phyloP scores from a whole-genome alignment of 2,329 filamentous ascomycete species.

The Aspergillus clavatus region DNA sequence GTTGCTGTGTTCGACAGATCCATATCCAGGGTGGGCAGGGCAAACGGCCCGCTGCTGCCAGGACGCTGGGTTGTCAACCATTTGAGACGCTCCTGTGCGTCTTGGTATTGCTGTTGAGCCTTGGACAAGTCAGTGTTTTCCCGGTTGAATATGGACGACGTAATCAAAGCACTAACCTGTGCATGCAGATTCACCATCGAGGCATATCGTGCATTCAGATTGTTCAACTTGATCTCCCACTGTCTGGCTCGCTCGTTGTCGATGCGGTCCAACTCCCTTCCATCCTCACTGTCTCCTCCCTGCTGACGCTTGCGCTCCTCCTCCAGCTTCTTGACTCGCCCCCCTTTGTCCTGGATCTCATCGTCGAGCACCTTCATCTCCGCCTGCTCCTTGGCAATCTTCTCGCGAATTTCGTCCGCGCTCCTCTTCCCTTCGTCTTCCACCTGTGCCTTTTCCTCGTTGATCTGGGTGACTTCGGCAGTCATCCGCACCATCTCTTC shows the following conservation, averaged over 20 bases:
- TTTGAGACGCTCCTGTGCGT: conserved; percentile 43
- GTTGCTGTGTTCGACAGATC: conserved; percentile 38
- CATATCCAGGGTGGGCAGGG: conserved; percentile 40
- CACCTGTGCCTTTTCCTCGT: conserved; percentile 40
- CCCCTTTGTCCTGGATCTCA: conserved; percentile 56
- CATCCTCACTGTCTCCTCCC: conserved; percentile 47
- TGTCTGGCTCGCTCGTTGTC: conserved; percentile 46
- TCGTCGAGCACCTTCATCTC: conserved; percentile 57
- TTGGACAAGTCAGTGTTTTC: conserved; percentile 8
- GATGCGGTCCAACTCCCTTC: conserved; percentile 47
- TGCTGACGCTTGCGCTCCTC: conserved; percentile 51
- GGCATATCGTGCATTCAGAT: conserved; percentile 41
- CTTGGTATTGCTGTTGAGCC: conserved; percentile 43
- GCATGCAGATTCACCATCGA: conserved; percentile 39
- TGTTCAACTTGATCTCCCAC: conserved; percentile 43
- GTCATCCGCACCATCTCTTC: conserved; percentile 51
- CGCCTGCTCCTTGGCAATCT: conserved; percentile 43
- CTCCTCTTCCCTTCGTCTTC: conserved; percentile 38
- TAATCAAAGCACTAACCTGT: conserved; percentile 23
- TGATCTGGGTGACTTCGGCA: conserved; percentile 43
- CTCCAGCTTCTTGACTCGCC: conserved; percentile 58
- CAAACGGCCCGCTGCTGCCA: conserved; percentile 36
- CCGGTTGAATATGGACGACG: background rate
- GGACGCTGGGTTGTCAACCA: conserved; percentile 40
- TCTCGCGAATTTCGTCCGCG: conserved; percentile 39